Evolutionary conservation across 495 filamentous ascomycete species (phyloP).

Genomic region (Penicillium steckii): DNA sequence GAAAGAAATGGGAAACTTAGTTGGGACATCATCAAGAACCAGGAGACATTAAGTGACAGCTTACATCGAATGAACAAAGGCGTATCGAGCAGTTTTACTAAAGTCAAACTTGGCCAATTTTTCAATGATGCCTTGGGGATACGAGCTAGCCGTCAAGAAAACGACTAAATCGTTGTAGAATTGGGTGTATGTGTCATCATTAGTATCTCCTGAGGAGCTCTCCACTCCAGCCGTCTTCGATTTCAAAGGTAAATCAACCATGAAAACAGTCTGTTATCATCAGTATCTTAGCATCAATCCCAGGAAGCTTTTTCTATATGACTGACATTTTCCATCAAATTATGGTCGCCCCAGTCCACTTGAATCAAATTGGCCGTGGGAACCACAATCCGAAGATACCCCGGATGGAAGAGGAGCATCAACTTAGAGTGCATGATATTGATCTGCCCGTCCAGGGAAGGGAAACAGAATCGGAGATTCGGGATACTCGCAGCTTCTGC

Average conservation of each 20-base stretch:
- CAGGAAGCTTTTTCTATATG: not conserved
- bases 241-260: constrained; percentile 77
- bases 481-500: constrained; percentile 52
- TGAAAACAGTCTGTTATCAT: constrained; percentile 61
- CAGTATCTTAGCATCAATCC: not conserved
- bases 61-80: constrained; percentile 79
- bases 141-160: constrained; percentile 66
- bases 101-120: constrained; percentile 75
- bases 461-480: constrained; percentile 72
- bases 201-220: not conserved
- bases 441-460: constrained; percentile 63
- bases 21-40: not conserved
- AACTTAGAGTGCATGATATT: constrained; percentile 88
- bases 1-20: constrained; percentile 5
- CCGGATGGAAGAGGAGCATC: constrained; percentile 71
- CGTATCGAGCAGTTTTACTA: constrained; percentile 59
- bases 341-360: constrained; percentile 82
- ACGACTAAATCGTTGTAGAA: constrained; percentile 71
- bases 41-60: not conserved
- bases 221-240: constrained; percentile 7
- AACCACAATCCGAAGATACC: constrained; percentile 69
- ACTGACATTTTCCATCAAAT: constrained; percentile 74
- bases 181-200: constrained; percentile 33
- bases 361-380: constrained; percentile 79
- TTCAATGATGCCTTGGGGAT: constrained; percentile 58